These are phyloP conservation scores for Apostasia ramifera DNA, from an alignment of 106 monocot genomes.

Conservation along the genomic window DNA sequence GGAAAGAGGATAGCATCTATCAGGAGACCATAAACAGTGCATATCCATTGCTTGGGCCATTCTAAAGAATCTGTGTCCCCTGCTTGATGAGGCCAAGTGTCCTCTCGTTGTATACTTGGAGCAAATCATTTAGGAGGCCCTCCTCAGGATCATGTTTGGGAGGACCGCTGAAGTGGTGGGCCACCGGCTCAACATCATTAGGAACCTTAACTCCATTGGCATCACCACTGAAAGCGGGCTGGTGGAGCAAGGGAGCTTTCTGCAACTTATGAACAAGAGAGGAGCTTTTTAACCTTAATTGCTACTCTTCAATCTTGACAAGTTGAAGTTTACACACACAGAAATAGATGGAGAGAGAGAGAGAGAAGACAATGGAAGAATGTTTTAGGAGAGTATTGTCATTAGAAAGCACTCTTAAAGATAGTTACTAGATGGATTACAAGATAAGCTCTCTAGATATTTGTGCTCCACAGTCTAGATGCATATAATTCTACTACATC, in stretches of 20 bases:
- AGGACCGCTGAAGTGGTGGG: conserved; percentile 80
- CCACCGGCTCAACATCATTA: conserved; percentile 72
- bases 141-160: conserved; percentile 64
- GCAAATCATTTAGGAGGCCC: conserved; percentile 67
- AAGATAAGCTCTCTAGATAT: background rate
- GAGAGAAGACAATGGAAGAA: background rate
- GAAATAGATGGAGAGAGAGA: background rate
- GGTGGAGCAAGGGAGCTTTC: conserved; percentile 48
- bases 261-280: conserved; percentile 63
- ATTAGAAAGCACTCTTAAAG: background rate
- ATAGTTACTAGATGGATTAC: background rate
- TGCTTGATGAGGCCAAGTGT: conserved; percentile 89
- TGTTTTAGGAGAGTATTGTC: background rate
- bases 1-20: conserved; percentile 61
- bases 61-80: conserved; percentile 44
- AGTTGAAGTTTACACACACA: background rate
- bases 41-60: conserved; percentile 86
- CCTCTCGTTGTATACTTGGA: conserved; percentile 72
- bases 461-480: conserved; percentile 2
- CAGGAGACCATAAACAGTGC: conserved; percentile 85
- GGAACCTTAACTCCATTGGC: conserved; percentile 51
- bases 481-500: background rate
- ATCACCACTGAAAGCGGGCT: conserved; percentile 55
- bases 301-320: conserved; percentile 47
- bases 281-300: conserved; percentile 53